Evolutionary conservation across 2,329 filamentous ascomycete genomes (phyloP).

Genomic region (Emericellopsis atlantica): DNA sequence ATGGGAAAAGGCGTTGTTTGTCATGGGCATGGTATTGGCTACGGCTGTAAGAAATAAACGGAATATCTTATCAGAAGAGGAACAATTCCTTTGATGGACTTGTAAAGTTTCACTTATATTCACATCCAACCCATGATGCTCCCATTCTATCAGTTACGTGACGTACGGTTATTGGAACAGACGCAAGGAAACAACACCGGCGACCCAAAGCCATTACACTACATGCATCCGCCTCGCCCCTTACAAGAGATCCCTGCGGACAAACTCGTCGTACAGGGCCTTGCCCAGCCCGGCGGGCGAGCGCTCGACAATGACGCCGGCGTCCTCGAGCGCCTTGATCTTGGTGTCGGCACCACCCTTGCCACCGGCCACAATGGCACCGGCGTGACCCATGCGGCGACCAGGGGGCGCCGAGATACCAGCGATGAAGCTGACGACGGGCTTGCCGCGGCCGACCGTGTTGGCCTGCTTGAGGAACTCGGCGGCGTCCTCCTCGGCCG

Average conservation of each 20-base stretch:
- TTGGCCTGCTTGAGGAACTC: conserved; percentile 92
- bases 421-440: conserved; percentile 94
- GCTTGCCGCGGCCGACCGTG: conserved; percentile 73
- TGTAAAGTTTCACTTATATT: neutral
- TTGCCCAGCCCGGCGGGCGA: conserved; percentile 88
- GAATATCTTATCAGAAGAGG: too few species aligned
- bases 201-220: neutral
- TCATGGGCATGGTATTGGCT: too few species aligned
- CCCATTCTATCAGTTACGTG: conserved; percentile 17
- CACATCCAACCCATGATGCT: neutral
- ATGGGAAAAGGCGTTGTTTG: too few species aligned
- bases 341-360: conserved; percentile 98
- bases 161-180: conserved; percentile 7
- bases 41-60: too few species aligned
- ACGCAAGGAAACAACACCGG: neutral
- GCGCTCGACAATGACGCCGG: conserved; percentile 92
- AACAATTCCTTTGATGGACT: too few species aligned
- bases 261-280: conserved; percentile 88
- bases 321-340: conserved; percentile 85
- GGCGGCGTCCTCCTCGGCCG: conserved; percentile 93
- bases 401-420: conserved; percentile 95
- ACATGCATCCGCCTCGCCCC: conserved; percentile 2
- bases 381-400: conserved; percentile 96
- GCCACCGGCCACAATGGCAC: conserved; percentile 92
- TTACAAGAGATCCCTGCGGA: conserved; percentile 91